phyloP scores from a whole-genome alignment of 768 basidiomycete species.

The Russula ochroleuca region DNA sequence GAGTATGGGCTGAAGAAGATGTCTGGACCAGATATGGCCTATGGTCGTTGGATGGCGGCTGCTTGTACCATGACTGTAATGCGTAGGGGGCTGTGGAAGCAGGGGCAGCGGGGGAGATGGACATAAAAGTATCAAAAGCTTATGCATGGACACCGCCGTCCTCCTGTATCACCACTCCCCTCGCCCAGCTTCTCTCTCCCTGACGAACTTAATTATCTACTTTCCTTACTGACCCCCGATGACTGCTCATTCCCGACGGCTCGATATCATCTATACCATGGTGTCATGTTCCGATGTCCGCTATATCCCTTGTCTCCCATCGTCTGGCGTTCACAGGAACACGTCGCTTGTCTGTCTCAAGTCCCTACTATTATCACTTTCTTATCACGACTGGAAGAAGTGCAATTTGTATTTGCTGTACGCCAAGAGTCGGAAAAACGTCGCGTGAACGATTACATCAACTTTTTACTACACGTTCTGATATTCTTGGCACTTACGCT shows the following conservation, averaged over 20 bases:
- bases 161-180: slow-evolving; percentile 21
- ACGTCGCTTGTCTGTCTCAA: neutral
- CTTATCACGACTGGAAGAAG: slow-evolving; percentile 1
- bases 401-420: neutral
- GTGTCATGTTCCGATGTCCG: slow-evolving; percentile 8
- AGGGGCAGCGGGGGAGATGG: slow-evolving; percentile 19
- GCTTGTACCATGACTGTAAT: slow-evolving; percentile 26
- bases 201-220: slow-evolving; percentile 26
- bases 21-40: slow-evolving; percentile 19
- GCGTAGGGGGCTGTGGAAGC: slow-evolving; percentile 20
- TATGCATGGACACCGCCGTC: slow-evolving; percentile 23
- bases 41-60: slow-evolving; percentile 14
- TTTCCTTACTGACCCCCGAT: slow-evolving; percentile 25
- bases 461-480: neutral
- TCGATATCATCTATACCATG: slow-evolving; percentile 25
- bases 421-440: neutral
- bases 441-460: neutral
- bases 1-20: slow-evolving; percentile 20
- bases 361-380: slow-evolving; percentile 1
- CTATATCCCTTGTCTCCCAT: slow-evolving; percentile 3
- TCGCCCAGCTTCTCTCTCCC: slow-evolving; percentile 9
- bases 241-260: slow-evolving; percentile 15
- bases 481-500: neutral
- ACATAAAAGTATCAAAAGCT: slow-evolving; percentile 26
- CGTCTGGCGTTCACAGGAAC: neutral